Evolutionary conservation across 345 rosid genomes (phyloP).

Genomic region (Moricandia arvensis): DNA sequence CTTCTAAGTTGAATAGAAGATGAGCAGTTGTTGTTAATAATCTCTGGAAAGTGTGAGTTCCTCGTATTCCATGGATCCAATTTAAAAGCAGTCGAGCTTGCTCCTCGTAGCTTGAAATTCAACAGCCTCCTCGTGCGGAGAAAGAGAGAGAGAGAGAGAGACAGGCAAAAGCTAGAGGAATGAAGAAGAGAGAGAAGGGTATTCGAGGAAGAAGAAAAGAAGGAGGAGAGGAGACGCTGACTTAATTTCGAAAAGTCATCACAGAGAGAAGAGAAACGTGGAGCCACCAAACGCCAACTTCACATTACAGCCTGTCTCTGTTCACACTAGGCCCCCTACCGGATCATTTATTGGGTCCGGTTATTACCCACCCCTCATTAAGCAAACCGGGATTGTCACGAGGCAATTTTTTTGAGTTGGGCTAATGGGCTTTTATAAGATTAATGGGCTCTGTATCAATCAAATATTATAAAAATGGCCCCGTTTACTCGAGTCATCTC

Average conservation of each 20-base stretch:
- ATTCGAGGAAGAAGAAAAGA: background rate
- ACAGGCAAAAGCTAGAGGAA: no score
- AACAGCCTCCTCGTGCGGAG: conserved; percentile 18
- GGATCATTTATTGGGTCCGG: background rate
- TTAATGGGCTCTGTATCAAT: no score
- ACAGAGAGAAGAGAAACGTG: conserved; percentile 25
- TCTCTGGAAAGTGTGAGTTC: conserved; percentile 18
- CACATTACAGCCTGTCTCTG: conserved; percentile 34
- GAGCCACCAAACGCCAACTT: conserved; percentile 42
- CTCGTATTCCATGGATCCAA: conserved; percentile 25
- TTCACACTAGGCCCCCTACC: conserved; percentile 6
- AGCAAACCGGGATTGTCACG: background rate
- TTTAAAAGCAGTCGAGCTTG: background rate
- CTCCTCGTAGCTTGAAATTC: conserved; percentile 11
- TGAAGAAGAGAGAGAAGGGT: conserved; percentile 9
- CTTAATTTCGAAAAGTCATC: conserved; percentile 33
- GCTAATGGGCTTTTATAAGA: conserved; percentile 13
- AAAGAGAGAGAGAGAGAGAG: conserved; percentile 6
- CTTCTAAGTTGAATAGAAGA: no score
- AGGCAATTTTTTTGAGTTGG: background rate
- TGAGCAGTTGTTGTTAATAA: no score
- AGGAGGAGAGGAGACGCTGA: conserved; percentile 26
- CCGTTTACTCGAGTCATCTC: background rate
- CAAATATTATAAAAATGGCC: background rate
- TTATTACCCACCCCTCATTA: background rate